These are phyloP conservation scores for Nectriaceae sp. DNA, from an alignment of 2,329 filamentous ascomycete species.

Conservation along the genomic window DNA sequence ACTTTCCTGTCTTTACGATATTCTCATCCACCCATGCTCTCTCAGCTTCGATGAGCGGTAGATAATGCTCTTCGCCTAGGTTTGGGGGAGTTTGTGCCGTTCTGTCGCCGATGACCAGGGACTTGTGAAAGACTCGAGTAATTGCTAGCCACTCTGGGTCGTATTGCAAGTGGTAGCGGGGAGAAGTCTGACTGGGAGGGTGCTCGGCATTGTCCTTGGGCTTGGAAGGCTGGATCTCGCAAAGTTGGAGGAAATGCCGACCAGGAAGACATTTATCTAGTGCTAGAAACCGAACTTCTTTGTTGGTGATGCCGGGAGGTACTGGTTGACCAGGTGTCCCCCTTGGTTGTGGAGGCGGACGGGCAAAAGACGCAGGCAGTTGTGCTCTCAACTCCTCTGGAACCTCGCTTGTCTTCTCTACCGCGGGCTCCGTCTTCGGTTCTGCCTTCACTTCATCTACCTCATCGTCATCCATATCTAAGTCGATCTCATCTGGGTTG, in stretches of 20 bases:
- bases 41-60: constrained; percentile 66
- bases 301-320: constrained; percentile 75
- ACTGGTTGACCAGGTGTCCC: constrained; percentile 60
- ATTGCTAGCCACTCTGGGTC: constrained; percentile 97
- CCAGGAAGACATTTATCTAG: constrained; percentile 87
- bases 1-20: constrained; percentile 60
- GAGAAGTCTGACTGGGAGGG: constrained; percentile 18
- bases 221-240: constrained; percentile 57
- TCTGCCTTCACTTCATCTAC: constrained; percentile 1
- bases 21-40: constrained; percentile 81
- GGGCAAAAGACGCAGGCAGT: constrained; percentile 74
- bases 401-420: constrained; percentile 39
- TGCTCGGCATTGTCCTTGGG: constrained; percentile 23
- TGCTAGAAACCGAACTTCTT: constrained; percentile 78
- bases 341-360: constrained; percentile 35
- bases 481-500: constrained; percentile 72
- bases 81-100: constrained; percentile 56
- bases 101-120: constrained; percentile 65
- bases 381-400: constrained; percentile 69
- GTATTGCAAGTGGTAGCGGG: constrained; percentile 69
- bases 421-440: constrained; percentile 3
- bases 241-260: constrained; percentile 79
- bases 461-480: constrained; percentile 60
- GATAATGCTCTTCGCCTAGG: constrained; percentile 69
- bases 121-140: constrained; percentile 73